phyloP scores from a whole-genome alignment of 1,284 basidiomycete species.

The Trichosporon coremiiforme region DNA sequence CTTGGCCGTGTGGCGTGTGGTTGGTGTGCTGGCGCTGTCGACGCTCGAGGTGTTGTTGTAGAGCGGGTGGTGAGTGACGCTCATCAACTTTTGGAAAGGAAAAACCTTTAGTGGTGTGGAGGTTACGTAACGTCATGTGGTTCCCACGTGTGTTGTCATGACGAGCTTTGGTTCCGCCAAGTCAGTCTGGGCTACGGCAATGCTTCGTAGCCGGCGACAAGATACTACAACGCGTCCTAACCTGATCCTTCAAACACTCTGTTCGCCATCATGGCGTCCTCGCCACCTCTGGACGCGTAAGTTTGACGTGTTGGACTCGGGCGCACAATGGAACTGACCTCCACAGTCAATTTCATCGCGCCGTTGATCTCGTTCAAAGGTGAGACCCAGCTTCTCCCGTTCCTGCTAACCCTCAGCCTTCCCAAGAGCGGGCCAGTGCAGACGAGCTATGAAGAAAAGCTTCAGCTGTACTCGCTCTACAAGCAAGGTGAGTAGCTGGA shows the following conservation, averaged over 20 bases:
- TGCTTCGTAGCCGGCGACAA: conserved; percentile 13
- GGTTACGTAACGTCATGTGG: conserved; percentile 9
- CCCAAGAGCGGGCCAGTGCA: conserved; percentile 95
- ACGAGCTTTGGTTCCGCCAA: not conserved
- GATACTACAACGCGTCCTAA: not conserved
- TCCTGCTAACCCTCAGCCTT: conserved; percentile 58
- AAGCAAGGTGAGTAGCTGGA: conserved; percentile 74
- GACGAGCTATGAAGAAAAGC: conserved; percentile 94
- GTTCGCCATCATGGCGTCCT: conserved; percentile 24
- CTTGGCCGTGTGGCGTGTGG: conserved; percentile 22
- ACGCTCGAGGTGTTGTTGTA: conserved; percentile 20
- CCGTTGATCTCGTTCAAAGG: conserved; percentile 87
- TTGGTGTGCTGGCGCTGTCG: conserved; percentile 22
- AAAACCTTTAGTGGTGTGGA: not conserved
- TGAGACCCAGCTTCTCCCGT: conserved; percentile 25
- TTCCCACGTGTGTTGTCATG: conserved; percentile 10
- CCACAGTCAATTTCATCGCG: conserved; percentile 78
- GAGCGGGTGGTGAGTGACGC: conserved; percentile 17
- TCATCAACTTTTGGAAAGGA: conserved; percentile 18
- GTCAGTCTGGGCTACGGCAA: conserved; percentile 14
- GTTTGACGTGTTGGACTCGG: conserved; percentile 16
- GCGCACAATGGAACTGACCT: conserved; percentile 13
- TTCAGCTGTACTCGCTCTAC: conserved; percentile 92
- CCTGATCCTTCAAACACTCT: conserved; percentile 17
- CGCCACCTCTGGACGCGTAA: conserved; percentile 39